A percentile compares a stretch with the other conserved stretches of the same genome.
These are phyloP conservation scores for Rhizopogon rudus DNA, from an alignment of 768 basidiomycete species.

Conservation along the genomic window DNA sequence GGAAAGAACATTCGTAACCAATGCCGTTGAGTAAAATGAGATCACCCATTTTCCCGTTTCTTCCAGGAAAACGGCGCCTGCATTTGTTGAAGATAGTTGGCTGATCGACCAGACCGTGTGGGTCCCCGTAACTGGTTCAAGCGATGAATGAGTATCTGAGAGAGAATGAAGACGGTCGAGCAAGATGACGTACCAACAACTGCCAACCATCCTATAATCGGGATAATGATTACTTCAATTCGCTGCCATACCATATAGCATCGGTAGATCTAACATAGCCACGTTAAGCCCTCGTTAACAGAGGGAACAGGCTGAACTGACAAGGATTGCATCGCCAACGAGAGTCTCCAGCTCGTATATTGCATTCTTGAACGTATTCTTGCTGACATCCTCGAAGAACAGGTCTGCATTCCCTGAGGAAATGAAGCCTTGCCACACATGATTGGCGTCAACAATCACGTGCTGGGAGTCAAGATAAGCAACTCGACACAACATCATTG, in stretches of 20 bases:
- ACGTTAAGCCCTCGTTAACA: neutral
- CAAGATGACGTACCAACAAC: neutral
- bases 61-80: constrained; percentile 3
- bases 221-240: neutral
- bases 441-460: neutral
- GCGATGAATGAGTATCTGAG: neutral
- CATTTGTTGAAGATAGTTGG: neutral
- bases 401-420: neutral
- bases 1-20: constrained; percentile 7
- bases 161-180: neutral
- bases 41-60: constrained; percentile 8
- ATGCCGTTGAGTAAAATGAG: constrained; percentile 7
- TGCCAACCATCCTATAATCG: neutral
- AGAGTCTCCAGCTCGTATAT: neutral
- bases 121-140: neutral
- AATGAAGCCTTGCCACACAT: constrained; percentile 1
- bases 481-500: neutral
- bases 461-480: constrained; percentile 1
- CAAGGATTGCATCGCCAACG: constrained; percentile 13
- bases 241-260: constrained; percentile 6
- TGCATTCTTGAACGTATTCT: constrained; percentile 8
- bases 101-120: neutral
- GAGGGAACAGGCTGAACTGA: neutral
- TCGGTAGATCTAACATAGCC: constrained; percentile 6
- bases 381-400: constrained; percentile 1